A percentile compares a stretch with the other conserved stretches of the same genome.
These are phyloP conservation scores for Trichoderma harzianum DNA, from an alignment of 2,329 filamentous ascomycete genomes.

Conservation along the genomic window DNA sequence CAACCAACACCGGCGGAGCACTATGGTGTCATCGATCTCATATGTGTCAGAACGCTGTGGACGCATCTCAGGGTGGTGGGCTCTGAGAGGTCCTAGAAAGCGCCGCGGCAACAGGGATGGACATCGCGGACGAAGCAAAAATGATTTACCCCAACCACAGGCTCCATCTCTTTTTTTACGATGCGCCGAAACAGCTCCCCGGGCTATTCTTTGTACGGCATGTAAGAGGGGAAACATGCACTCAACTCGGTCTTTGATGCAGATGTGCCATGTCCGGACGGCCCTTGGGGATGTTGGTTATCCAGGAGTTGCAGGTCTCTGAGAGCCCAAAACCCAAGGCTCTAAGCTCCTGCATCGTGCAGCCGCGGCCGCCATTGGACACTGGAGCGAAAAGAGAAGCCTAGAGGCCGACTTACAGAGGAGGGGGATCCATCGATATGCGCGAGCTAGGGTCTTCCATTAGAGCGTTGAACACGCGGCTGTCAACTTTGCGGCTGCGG, in stretches of 20 bases:
- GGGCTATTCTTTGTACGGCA: neutral
- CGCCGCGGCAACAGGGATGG: conserved; percentile 7
- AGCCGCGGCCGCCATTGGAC: conserved; percentile 9
- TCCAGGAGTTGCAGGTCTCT: conserved; percentile 13
- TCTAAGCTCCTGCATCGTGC: conserved; percentile 18
- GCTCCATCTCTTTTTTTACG: neutral
- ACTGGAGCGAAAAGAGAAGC: neutral
- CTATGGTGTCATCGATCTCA: conserved; percentile 17
- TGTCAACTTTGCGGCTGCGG: conserved; percentile 12
- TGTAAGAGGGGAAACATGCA: conserved; percentile 14
- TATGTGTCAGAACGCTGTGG: conserved; percentile 17
- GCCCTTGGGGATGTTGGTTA: neutral
- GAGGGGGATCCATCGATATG: conserved; percentile 14
- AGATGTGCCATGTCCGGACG: conserved; percentile 3
- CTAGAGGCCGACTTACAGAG: neutral
- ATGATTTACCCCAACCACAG: neutral
- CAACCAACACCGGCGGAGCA: conserved; percentile 8
- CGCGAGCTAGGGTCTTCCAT: conserved; percentile 3
- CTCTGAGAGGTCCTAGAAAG: conserved; percentile 2
- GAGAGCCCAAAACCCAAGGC: neutral
- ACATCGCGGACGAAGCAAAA: neutral
- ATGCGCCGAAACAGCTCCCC: neutral
- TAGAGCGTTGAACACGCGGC: conserved; percentile 15
- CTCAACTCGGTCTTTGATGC: conserved; percentile 2
- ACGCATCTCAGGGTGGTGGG: conserved; percentile 6